Base-by-base conservation (phyloP, 139 green algal genomes). In the Dunaliella primolecta region DNA sequence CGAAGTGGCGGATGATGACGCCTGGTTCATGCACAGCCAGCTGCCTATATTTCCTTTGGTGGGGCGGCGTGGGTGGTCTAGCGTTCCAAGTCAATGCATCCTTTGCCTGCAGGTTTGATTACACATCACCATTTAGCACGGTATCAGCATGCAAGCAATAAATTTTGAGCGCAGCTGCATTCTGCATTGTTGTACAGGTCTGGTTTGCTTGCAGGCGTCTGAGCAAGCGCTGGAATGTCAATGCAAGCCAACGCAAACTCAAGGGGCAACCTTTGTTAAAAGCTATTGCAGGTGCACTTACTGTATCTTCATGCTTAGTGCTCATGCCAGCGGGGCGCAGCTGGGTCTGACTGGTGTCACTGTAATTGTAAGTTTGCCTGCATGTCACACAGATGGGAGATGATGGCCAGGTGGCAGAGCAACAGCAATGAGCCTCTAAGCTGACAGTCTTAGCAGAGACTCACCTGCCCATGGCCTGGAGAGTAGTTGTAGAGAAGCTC, bases 21-120 rank as follows among this genome's bases (percentile, higher is more conserved):
- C 93, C 92, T 21, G 93, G 91, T 85, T 93, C 88, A 84, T 96
- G 93, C 31, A 94, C 36, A 1, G 87, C 88, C 82, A 87, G 91
- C 46, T 93, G 88, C 34, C 93, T 83, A 75, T 94, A 95, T 78
- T 93, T 93, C 57, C 91, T 93, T 1, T 92, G 86, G 27, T 90
- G 77, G 0, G 84, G 72, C 1, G 93, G 92, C 21, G 93, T 95
- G 2, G 33, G 11, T 1, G 93, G 92, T 15, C 90, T 87, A 0
- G 80, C 33, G 2, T 35, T 38, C 90, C 90, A 93, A 1, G 84
- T 86, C 2, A 93, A n/a, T 2, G 87, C 87, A 56, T 93, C 90
- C 2, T 88, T 88, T 29, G 87, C 90, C 35, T 80, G 90, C 33
- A 89, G 86, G n/a, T n/a, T n/a, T n/a, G n/a, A n/a, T n/a, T n/a